Conservation (phyloP, 768 basidiomycete genomes). For the Amanita inopinata region DNA sequence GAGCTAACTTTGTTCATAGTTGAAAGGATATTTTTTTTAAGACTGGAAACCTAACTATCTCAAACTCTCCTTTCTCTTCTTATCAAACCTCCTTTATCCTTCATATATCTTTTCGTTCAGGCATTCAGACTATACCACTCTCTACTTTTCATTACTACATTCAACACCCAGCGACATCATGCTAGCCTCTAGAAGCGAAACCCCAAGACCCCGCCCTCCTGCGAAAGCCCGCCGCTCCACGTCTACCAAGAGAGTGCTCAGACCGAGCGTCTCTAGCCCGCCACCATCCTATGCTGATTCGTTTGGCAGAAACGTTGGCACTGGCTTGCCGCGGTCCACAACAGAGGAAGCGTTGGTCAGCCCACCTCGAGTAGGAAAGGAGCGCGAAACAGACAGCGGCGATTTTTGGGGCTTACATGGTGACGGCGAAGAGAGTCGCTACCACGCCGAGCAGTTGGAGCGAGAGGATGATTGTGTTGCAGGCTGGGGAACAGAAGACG, state of each 20-base stretch:
- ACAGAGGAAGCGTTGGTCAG: slow-evolving; percentile 5
- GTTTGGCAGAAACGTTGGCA: neutral
- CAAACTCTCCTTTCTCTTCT: neutral
- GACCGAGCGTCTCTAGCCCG: slow-evolving; percentile 21
- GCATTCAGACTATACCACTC: slow-evolving; percentile 6
- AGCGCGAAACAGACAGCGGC: neutral
- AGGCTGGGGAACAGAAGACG: slow-evolving; percentile 25
- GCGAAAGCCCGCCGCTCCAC: slow-evolving; percentile 50
- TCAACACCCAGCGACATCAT: slow-evolving; percentile 13
- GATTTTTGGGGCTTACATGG: slow-evolving; percentile 6
- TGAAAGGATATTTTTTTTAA: neutral
- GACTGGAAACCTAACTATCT: no score
- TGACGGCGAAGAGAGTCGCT: neutral
- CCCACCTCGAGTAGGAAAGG: neutral
- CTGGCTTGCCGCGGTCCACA: slow-evolving; percentile 6
- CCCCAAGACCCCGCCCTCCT: slow-evolving; percentile 64
- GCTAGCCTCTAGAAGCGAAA: slow-evolving; percentile 28
- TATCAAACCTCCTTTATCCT: neutral
- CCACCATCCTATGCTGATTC: slow-evolving; percentile 15
- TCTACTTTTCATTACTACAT: slow-evolving; percentile 2
- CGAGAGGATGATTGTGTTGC: slow-evolving; percentile 18
- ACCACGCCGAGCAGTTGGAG: neutral
- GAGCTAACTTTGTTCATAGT: neutral
- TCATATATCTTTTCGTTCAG: slow-evolving; percentile 6
- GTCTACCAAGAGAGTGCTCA: slow-evolving; percentile 12